These are phyloP conservation scores for Hyphopichia homilentoma DNA, from an alignment of 805 yeast species.

Conservation along the genomic window DNA sequence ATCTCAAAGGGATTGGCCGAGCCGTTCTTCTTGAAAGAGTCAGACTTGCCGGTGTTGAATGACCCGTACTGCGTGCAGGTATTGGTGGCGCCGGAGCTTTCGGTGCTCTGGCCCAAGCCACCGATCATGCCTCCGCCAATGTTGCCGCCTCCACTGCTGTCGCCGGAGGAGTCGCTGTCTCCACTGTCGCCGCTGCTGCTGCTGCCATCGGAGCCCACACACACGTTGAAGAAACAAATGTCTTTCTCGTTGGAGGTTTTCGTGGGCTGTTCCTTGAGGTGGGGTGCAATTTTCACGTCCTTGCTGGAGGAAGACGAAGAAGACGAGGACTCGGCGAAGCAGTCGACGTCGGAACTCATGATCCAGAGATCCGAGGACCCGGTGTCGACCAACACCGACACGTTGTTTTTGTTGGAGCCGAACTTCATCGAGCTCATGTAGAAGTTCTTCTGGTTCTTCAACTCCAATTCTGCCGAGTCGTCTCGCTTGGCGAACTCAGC, in stretches of 20 bases:
- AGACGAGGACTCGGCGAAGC: conserved; percentile 9
- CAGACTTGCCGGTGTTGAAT: conserved; percentile 39
- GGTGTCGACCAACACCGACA: conserved; percentile 35
- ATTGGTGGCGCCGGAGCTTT: conserved; percentile 14
- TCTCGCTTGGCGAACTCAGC: conserved; percentile 13
- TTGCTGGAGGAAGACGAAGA: conserved; percentile 1
- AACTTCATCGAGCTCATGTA: conserved; percentile 23
- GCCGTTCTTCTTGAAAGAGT: conserved; percentile 35
- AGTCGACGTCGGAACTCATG: conserved; percentile 27
- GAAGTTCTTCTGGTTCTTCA: conserved; percentile 24
- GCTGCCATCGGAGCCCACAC: not conserved
- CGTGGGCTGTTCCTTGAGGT: not conserved
- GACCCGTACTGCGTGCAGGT: conserved; percentile 48
- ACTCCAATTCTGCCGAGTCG: conserved; percentile 11
- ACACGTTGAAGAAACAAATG: not conserved
- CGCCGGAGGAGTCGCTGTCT: conserved; percentile 4
- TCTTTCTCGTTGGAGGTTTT: not conserved
- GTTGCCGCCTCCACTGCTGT: conserved; percentile 5
- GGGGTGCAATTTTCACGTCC: not conserved
- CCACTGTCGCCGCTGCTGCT: conserved; percentile 2
- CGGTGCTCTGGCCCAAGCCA: conserved; percentile 2
- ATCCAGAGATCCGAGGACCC: conserved; percentile 44
- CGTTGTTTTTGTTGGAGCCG: conserved; percentile 27
- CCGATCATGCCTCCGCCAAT: conserved; percentile 1
- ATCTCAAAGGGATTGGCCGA: conserved; percentile 41